These are phyloP conservation scores for Gamsiella multidivaricata DNA, from an alignment of 192 early-diverging fungal species.

Conservation along the genomic window DNA sequence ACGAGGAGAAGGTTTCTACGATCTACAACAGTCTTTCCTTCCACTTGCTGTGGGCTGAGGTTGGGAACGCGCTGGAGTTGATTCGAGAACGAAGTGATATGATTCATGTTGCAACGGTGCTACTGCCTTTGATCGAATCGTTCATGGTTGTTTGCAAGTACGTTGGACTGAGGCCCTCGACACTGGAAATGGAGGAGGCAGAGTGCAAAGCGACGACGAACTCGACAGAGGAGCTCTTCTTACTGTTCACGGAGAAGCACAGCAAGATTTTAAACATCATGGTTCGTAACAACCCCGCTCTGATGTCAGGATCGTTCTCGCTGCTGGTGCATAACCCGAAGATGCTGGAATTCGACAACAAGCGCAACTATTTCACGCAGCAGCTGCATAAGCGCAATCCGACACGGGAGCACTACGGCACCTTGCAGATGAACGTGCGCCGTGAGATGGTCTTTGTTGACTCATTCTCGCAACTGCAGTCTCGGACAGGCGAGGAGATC, in stretches of 20 bases:
- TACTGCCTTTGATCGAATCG: slow-evolving; percentile 94
- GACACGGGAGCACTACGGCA: slow-evolving; percentile 70
- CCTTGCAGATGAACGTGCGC: slow-evolving; percentile 90
- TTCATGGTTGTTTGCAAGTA: slow-evolving; percentile 99
- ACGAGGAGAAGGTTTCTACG: slow-evolving; percentile 61
- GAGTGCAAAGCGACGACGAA: slow-evolving; percentile 29
- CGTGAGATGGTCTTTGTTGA: slow-evolving; percentile 96
- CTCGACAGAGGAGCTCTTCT: slow-evolving; percentile 78
- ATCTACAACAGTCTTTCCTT: slow-evolving; percentile 67
- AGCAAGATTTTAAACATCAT: slow-evolving; percentile 96
- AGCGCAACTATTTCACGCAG: slow-evolving; percentile 96
- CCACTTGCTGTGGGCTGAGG: slow-evolving; percentile 77
- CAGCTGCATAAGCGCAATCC: slow-evolving; percentile 88
- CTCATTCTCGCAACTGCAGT: slow-evolving; percentile 93
- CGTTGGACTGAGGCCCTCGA: slow-evolving; percentile 62
- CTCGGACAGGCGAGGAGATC: slow-evolving; percentile 91
- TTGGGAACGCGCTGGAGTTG: slow-evolving; percentile 77
- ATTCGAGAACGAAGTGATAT: slow-evolving; percentile 84
- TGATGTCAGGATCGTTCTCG: slow-evolving; percentile 97
- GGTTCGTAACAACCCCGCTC: slow-evolving; percentile 95
- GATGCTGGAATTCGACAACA: slow-evolving; percentile 99
- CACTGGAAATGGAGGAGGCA: slow-evolving; percentile 50
- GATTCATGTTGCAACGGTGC: slow-evolving; percentile 90
- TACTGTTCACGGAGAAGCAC: slow-evolving; percentile 91
- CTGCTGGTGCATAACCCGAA: slow-evolving; percentile 97